A percentile compares a stretch with the other conserved stretches of the same genome.
Conservation (phyloP, 2,329 filamentous ascomycete species). For the Lecanicillium sp. region DNA sequence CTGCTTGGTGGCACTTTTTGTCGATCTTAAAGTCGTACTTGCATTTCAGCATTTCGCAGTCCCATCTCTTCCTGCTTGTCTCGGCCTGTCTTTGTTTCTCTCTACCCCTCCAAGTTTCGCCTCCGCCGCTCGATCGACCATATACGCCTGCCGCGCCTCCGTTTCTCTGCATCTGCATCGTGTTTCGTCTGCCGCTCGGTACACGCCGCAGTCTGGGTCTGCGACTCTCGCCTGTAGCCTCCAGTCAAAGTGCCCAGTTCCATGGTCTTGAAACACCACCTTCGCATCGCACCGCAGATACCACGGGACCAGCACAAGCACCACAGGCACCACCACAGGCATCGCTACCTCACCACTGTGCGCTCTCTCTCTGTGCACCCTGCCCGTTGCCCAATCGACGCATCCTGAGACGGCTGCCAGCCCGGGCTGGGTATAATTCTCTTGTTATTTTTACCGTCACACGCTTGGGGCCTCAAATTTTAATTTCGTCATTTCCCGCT, state of each 20-base stretch:
- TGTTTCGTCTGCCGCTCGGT: constrained; percentile 1
- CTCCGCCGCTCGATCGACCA: background rate
- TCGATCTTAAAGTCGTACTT: no score
- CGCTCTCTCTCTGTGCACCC: no score
- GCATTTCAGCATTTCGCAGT: no score
- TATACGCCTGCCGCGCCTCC: background rate
- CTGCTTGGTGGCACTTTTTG: background rate
- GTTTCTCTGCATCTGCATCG: background rate
- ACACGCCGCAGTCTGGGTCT: background rate
- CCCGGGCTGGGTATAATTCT: background rate
- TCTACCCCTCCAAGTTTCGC: background rate
- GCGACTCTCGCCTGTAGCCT: constrained; percentile 3
- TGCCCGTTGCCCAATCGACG: no score
- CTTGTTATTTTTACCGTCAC: background rate
- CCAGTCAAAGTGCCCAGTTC: constrained; percentile 6
- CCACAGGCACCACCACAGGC: no score
- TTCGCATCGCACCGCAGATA: constrained; percentile 11
- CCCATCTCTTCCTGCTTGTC: background rate
- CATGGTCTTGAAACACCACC: constrained; percentile 10
- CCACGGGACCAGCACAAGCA: no score
- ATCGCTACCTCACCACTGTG: no score
- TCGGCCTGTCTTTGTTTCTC: background rate
- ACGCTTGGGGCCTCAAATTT: background rate
- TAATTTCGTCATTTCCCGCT: background rate
- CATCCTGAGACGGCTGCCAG: background rate